A percentile compares a stretch with the other conserved stretches of the same genome.
Conservation (phyloP, 116 monocot species). For the Cymodocea nodosa region DNA sequence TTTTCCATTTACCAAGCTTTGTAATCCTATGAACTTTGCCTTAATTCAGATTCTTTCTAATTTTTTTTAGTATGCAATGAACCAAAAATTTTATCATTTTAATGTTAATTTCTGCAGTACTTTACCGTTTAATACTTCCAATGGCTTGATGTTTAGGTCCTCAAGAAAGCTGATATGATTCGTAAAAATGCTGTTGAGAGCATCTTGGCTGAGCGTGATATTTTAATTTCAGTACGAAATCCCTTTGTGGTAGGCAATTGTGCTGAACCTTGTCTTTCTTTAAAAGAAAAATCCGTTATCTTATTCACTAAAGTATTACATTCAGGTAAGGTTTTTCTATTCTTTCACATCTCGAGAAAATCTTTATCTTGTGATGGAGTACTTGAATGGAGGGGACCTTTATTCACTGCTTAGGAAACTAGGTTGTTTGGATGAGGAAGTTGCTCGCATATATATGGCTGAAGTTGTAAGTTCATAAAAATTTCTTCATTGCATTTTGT, state of each 20-base stretch:
- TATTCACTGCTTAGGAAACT: constrained; percentile 87
- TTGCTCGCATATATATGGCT: constrained; percentile 85
- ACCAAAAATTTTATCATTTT: background rate
- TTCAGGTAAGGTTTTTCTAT: constrained; percentile 85
- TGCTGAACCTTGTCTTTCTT: background rate
- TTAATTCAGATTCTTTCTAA: background rate
- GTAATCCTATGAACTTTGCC: background rate
- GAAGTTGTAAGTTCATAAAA: constrained; percentile 76
- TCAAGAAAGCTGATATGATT: constrained; percentile 99
- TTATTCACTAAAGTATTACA: background rate
- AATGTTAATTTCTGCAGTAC: background rate
- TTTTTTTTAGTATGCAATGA: background rate
- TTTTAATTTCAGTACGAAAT: constrained; percentile 90
- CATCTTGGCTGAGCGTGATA: constrained; percentile 98
- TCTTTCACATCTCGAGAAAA: constrained; percentile 89
- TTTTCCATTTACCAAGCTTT: background rate
- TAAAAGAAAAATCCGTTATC: background rate
- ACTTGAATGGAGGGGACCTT: constrained; percentile 85
- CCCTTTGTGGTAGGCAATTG: constrained; percentile 79
- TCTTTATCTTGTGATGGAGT: constrained; percentile 95
- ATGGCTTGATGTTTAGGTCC: constrained; percentile 47
- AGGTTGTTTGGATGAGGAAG: constrained; percentile 81
- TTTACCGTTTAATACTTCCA: background rate
- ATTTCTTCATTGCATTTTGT: background rate
- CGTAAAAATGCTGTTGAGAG: constrained; percentile 99